Evolutionary conservation across 2,329 filamentous ascomycete genomes (phyloP).

Genomic region (Cercospora sp.): DNA sequence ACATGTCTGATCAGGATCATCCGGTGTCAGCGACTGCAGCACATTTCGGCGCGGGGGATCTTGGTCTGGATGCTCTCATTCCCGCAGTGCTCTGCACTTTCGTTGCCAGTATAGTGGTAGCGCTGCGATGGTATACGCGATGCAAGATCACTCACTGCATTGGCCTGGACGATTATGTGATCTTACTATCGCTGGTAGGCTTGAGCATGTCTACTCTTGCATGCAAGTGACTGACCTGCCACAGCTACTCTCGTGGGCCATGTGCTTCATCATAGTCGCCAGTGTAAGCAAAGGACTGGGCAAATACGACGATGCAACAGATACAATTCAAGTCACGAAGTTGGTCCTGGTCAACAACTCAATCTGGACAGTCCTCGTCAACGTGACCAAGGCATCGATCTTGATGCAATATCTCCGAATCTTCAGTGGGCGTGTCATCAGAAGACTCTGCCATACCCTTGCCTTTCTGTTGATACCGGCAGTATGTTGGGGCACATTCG

Average conservation of each 20-base stretch:
- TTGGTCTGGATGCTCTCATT: slow-evolving; percentile 36
- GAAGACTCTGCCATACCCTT: slow-evolving; percentile 42
- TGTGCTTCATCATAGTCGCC: slow-evolving; percentile 34
- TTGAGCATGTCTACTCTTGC: too few relatives aligned
- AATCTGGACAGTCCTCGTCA: slow-evolving; percentile 38
- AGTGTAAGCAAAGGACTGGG: slow-evolving; percentile 31
- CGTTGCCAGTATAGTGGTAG: slow-evolving; percentile 38
- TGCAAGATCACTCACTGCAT: slow-evolving; percentile 35
- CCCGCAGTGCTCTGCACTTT: slow-evolving; percentile 37
- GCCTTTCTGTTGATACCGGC: slow-evolving; percentile 37
- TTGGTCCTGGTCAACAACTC: slow-evolving; percentile 38
- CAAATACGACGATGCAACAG: slow-evolving; percentile 21
- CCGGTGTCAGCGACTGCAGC: slow-evolving; percentile 19
- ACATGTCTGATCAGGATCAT: not conserved
- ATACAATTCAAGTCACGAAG: slow-evolving; percentile 30
- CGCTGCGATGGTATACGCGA: slow-evolving; percentile 40
- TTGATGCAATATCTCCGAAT: slow-evolving; percentile 53
- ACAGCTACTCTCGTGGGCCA: slow-evolving; percentile 35
- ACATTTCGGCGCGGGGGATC: slow-evolving; percentile 28
- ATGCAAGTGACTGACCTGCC: not conserved
- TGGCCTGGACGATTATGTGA: slow-evolving; percentile 42
- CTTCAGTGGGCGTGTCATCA: slow-evolving; percentile 42
- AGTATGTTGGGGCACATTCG: slow-evolving; percentile 39
- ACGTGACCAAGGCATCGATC: slow-evolving; percentile 50
- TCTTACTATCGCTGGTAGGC: slow-evolving; percentile 39